Evolutionary conservation across 2,329 filamentous ascomycete species (phyloP).

Genomic region (Myriangium duriaei): DNA sequence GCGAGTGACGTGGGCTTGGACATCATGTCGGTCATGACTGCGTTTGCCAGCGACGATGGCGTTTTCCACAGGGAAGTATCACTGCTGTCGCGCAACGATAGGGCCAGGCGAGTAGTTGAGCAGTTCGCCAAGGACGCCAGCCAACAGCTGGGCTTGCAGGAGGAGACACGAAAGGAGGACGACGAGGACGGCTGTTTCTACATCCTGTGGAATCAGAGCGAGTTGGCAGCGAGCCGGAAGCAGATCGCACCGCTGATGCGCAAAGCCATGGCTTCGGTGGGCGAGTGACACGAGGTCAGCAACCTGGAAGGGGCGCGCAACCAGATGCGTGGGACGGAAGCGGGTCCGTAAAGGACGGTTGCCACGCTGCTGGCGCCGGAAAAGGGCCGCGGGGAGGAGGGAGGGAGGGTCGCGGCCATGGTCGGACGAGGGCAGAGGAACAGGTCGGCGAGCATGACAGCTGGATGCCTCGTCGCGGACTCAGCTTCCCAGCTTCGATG

Average conservation of each 20-base stretch:
- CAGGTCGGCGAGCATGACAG: too few relatives aligned
- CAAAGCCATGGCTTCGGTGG: constrained; percentile 25
- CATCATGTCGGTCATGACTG: constrained; percentile 57
- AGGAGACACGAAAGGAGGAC: constrained; percentile 28
- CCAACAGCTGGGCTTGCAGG: constrained; percentile 43
- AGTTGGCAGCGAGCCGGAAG: constrained; percentile 48
- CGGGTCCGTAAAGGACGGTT: background rate
- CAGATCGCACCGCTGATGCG: constrained; percentile 49
- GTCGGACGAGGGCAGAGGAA: too few relatives aligned
- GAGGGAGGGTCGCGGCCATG: too few relatives aligned
- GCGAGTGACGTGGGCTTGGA: constrained; percentile 46
- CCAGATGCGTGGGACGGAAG: background rate
- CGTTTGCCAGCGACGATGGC: constrained; percentile 39
- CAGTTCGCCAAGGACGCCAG: constrained; percentile 39
- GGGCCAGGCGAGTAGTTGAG: constrained; percentile 38
- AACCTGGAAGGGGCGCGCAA: too few relatives aligned
- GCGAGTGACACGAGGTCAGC: background rate
- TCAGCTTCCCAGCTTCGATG: too few relatives aligned
- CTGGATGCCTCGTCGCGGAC: too few relatives aligned
- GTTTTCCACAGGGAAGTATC: constrained; percentile 55
- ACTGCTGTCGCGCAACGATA: constrained; percentile 47
- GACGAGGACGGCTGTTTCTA: constrained; percentile 35
- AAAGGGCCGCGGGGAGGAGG: too few relatives aligned
- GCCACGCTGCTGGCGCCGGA: background rate
- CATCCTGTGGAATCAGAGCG: constrained; percentile 51